Base-by-base conservation (phyloP, 352 stramenopile species). In the Phytophthora multivora region DNA sequence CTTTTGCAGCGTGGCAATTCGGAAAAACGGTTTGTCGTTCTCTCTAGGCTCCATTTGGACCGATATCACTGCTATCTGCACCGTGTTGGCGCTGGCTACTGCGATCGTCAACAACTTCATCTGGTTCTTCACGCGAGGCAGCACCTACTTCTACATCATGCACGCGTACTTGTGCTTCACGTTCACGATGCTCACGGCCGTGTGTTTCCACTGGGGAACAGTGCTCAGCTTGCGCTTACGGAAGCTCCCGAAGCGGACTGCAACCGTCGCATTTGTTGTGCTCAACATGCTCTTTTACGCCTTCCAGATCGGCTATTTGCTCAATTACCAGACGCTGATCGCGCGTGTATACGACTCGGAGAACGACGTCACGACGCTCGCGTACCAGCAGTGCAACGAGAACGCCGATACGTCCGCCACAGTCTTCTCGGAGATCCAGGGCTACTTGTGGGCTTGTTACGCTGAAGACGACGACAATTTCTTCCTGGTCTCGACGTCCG, bases 181-280 rank as follows among this genome's bases (percentile, higher is more conserved):
- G 19, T 96, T 95, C 49, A 96, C 88, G 50, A 96, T 96, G 88
- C 72, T 96, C 18, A 88, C 81, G 16, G 85, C 86, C 4, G 88
- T 96, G 53, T 95, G 86, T 59, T 95, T 92, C 51, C 88, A 96
- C 61, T 96, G 88, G 88, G 88, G 80, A 26, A 93, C 86, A 6
- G 86, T 96, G 40, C 59, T 96, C 16, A 93, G 79, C 50, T 75
- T 91, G 25, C 79, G 83, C 9, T 67, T 96, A 18, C 83, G 88
- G 15, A 89, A 90, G 40, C 46, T 95, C 4, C 86, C 88, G 0
- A 90, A 91, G 55, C 69, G 64, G 12, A 91, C 83, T 5, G 80
- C 84, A 2, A 75, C 77, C 0, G 59, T 93, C 18, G 71, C 79
- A 6, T 96, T 96, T 60, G 71, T 83, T 5, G 40, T 70, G 13